Evolutionary conservation across 495 filamentous ascomycete species (phyloP), one percentile per base, ranked within the genome.

Genomic region (Podospora pseudoanserina): DNA sequence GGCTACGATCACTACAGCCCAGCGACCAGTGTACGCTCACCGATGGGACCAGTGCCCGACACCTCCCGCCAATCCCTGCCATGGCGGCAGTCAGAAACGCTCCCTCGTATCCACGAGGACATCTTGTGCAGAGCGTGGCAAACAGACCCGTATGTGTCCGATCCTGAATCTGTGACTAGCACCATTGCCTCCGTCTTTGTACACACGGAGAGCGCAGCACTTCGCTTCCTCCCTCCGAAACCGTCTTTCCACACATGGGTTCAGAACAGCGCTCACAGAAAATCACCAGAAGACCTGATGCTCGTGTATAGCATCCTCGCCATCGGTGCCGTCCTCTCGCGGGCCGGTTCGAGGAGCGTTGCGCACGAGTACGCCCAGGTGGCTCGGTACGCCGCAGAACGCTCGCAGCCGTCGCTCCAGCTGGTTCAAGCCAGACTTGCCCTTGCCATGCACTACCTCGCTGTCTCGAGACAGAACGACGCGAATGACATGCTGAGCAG

Each of bases 231-330:
- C 39, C 39, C 39, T 49, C 39, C 39, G 15, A 11, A 49, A 49
- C 39, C 39, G 72, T 66, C 65, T 61, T 67, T 79, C 68, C 72
- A 68, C 49, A 27, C 72, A 32, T 77, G 76, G 77, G 67, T 80
- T 65, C 34, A 70, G 77, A 68, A 79, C 74, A 81, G 77, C 56
- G 82, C 80, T 67, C 78, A 82, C 67, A 81, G 79, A 20, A 90
- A 90, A 74, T 85, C 82, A 57, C 79, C 81, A 69, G 86, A 87
- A 75, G 90, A 91, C 76, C 84, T 84, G 71, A 92, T 91, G 87
- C 81, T 90, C 60, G 82, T 89, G 60, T 92, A 90, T 79, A 85
- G 84, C 15, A 84, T 89, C 72, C 84, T 91, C 71, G 81, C 86
- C 2, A 68, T 87, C 68, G 86, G 84, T 7, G 82, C 86, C 16